Conservation (phyloP, 257 asterid species). For the Scutellaria barbata region DNA sequence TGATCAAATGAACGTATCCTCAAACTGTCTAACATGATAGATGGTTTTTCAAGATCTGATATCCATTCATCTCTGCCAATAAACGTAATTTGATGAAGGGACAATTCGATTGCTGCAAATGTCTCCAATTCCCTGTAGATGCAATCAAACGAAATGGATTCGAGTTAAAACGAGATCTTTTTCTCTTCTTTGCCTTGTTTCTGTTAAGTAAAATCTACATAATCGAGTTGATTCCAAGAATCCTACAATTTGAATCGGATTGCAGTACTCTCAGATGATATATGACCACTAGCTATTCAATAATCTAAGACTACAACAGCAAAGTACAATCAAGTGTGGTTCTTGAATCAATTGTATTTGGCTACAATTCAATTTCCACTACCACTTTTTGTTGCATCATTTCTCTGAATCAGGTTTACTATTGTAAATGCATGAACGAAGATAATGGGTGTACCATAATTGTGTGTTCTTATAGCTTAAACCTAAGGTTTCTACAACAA, state of each 20-base stretch:
- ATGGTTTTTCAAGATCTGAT: not conserved
- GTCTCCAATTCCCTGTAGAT: not conserved
- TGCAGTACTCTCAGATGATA: too few species aligned
- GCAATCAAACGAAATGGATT: not conserved
- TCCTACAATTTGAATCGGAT: not conserved
- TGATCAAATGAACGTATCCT: not conserved
- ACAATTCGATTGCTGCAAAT: too few species aligned
- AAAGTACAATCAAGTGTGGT: not conserved
- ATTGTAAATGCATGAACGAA: conserved; percentile 24
- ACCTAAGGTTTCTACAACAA: too few species aligned
- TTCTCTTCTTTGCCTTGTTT: not conserved
- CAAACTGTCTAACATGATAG: too few species aligned
- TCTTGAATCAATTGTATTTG: not conserved
- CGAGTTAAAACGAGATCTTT: too few species aligned
- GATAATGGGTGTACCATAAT: not conserved
- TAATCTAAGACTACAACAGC: not conserved
- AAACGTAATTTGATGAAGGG: not conserved
- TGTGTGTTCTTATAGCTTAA: too few species aligned
- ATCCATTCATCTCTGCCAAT: not conserved
- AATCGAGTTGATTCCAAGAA: too few species aligned
- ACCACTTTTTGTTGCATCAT: too few species aligned
- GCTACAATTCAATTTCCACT: too few species aligned
- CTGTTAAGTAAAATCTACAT: not conserved
- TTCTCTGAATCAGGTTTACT: too few species aligned
- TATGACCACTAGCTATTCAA: not conserved